Evolutionary conservation across 495 filamentous ascomycete genomes (phyloP).

Genomic region (Tuber microsphaerosporum): DNA sequence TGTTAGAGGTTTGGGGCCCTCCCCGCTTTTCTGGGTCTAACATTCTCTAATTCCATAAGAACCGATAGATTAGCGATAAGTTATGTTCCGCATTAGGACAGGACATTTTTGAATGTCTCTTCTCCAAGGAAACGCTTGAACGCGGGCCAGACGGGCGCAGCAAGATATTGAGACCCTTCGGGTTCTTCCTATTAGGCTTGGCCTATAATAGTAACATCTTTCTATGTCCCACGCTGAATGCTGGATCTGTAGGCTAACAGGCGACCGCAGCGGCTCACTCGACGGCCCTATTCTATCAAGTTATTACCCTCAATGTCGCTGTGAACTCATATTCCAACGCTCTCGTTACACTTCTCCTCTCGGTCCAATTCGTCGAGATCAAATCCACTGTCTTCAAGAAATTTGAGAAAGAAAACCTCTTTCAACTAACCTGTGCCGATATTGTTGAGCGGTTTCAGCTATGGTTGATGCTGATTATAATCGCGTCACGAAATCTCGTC

Average conservation of each 20-base stretch:
- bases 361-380: slow-evolving; percentile 97
- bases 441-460: slow-evolving; percentile 96
- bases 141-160: slow-evolving; percentile 80
- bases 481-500: slow-evolving; percentile 88
- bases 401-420: slow-evolving; percentile 94
- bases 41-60: not conserved
- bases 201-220: slow-evolving; percentile 52
- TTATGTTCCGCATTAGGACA: slow-evolving; percentile 86
- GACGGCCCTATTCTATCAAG: slow-evolving; percentile 86
- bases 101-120: slow-evolving; percentile 91
- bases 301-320: slow-evolving; percentile 93
- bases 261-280: slow-evolving; percentile 65
- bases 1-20: slow-evolving; percentile 60
- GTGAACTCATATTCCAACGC: slow-evolving; percentile 99
- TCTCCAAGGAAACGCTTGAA: slow-evolving; percentile 84
- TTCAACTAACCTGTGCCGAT: slow-evolving; percentile 92
- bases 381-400: slow-evolving; percentile 96
- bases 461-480: slow-evolving; percentile 94
- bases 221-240: not conserved
- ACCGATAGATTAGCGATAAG: slow-evolving; percentile 59
- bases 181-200: slow-evolving; percentile 80
- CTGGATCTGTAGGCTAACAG: slow-evolving; percentile 11
- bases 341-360: slow-evolving; percentile 79
- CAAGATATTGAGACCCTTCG: slow-evolving; percentile 83
- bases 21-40: not conserved